Conservation (phyloP, 345 rosid species). For the Ricinus communis region DNA sequence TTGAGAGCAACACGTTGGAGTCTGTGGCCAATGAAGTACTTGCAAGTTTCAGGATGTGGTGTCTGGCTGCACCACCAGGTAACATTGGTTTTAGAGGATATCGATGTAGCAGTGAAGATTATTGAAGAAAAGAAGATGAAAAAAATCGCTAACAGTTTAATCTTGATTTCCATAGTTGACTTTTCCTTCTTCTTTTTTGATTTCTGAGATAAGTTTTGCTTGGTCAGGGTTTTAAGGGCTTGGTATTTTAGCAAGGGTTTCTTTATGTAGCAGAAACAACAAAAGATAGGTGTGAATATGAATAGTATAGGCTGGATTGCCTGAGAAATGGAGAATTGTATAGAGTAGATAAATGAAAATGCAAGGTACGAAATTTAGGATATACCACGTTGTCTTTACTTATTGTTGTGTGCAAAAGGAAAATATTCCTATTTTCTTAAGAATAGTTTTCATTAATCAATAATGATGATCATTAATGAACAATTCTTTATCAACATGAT, state of each 20-base stretch:
- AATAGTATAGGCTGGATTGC: slow-evolving; percentile 5
- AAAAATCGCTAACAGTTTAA: slow-evolving; percentile 20
- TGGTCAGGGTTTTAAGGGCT: slow-evolving; percentile 20
- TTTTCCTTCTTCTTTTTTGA: neutral
- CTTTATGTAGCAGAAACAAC: slow-evolving; percentile 19
- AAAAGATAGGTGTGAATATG: neutral
- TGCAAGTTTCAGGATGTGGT: slow-evolving; percentile 76
- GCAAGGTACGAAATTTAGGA: slow-evolving; percentile 22
- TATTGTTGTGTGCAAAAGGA: slow-evolving; percentile 13
- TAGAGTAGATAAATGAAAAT: slow-evolving; percentile 26
- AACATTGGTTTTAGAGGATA: slow-evolving; percentile 27
- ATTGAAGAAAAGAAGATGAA: slow-evolving; percentile 30
- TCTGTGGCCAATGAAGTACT: slow-evolving; percentile 38
- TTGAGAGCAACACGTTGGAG: slow-evolving; percentile 31
- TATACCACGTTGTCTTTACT: slow-evolving; percentile 31
- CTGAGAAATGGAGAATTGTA: slow-evolving; percentile 21
- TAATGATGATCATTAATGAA: neutral
- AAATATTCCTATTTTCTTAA: slow-evolving; percentile 15
- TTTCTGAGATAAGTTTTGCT: slow-evolving; percentile 5
- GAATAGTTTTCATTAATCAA: neutral
- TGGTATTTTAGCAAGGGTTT: slow-evolving; percentile 8
- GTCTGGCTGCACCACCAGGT: slow-evolving; percentile 73
- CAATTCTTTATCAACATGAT: neutral
- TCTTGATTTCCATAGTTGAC: slow-evolving; percentile 20
- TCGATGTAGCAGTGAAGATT: slow-evolving; percentile 20